Base-by-base conservation (phyloP, 2,329 filamentous ascomycete species). In the Colletotrichum sp. region DNA sequence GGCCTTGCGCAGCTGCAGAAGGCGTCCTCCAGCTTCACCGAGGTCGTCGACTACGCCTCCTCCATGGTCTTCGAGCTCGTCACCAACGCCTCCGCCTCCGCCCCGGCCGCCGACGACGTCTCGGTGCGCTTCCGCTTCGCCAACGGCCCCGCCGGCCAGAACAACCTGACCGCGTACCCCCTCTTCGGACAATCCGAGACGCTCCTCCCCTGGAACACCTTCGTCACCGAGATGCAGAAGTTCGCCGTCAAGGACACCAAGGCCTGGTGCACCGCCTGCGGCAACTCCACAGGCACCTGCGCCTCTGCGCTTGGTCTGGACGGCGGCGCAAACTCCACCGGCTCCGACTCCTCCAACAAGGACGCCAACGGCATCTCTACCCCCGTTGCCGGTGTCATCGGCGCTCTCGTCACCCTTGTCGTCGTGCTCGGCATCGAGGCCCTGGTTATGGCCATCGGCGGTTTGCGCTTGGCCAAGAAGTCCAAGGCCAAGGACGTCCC, bases 11-110 rank as follows among this genome's bases (percentile, higher is more conserved):
- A 88, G 76, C 87, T 93, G 72, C 85, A 86, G 8, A 81, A 84
- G 15, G 88, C 86, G 3, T 90, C 88, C 74, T 79, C 85, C 2
- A 86, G 94, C 82, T 98, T 98, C 87, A 92, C 87, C 75, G 94
- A 94, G 71, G 87, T 98, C 15, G 92, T 93, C n/a, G 93, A 96
- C 85, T 98, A 98, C 81, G 95, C 95, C 7, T 94, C 93, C 4
- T 92, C 92, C 78, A 95, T 98, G 91, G 89, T 89, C 8, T 96
- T 98, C 82, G 96, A 98, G 87, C 86, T 93, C 27, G 87, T 92
- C 70, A 91, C 91, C 71, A 88, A 88, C 78, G 84, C 90, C 89
- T 85, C 86, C 5, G 87, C 85, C 15, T 71, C 80, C 64, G 79
- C 81, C 82, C 90, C 92, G 13, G 77, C 80, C 74, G 55, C 66